phyloP scores from a whole-genome alignment of 768 basidiomycete genomes.

The Xerocomellus amylosporus region DNA sequence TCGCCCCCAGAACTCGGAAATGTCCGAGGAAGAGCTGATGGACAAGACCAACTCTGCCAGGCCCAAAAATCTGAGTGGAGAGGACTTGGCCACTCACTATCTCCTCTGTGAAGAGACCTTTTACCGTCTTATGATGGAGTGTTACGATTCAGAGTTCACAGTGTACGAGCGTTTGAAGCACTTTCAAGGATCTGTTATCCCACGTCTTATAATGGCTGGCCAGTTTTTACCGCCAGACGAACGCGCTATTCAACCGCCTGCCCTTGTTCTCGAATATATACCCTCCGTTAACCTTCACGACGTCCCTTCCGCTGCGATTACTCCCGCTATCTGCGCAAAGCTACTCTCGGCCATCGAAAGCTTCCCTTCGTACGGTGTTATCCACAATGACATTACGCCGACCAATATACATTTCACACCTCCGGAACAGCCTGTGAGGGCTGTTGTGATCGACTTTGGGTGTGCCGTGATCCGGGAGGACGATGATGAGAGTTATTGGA shows the following conservation, averaged over 20 bases:
- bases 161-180: background rate
- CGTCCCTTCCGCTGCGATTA: background rate
- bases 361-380: background rate
- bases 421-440: background rate
- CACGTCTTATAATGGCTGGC: background rate
- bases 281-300: background rate
- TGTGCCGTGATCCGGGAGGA: background rate
- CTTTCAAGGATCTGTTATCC: slow-evolving; percentile 2
- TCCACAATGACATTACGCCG: slow-evolving; percentile 1
- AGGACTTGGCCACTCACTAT: background rate
- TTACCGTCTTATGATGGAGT: background rate
- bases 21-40: background rate
- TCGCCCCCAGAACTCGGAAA: background rate
- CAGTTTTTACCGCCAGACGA: background rate
- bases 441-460: background rate
- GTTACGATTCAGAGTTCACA: background rate
- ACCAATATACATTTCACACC: background rate
- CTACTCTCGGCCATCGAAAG: background rate
- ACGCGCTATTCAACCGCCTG: background rate
- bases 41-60: background rate
- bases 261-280: slow-evolving; percentile 4
- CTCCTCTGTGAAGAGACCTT: background rate
- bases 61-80: background rate
- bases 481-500: background rate
- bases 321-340: background rate